Evolutionary conservation across 768 basidiomycete genomes (phyloP).

Genomic region (Neoboletus subvelutipes): DNA sequence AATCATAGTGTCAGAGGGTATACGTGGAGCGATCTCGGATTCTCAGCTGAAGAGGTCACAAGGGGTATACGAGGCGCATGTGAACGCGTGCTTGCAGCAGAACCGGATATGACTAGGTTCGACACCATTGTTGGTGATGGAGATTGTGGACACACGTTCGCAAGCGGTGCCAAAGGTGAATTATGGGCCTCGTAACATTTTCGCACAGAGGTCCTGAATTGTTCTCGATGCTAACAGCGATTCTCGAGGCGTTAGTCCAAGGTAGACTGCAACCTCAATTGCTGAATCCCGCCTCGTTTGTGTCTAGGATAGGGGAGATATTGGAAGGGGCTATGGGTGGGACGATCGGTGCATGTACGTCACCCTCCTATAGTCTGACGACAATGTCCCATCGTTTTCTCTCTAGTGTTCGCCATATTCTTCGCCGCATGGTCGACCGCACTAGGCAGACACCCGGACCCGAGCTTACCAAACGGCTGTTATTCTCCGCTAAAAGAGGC

Average conservation of each 20-base stretch:
- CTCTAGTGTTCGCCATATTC: constrained; percentile 45
- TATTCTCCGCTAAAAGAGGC: constrained; percentile 26
- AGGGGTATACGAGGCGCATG: constrained; percentile 34
- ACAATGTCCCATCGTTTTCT: background rate
- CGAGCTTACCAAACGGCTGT: background rate
- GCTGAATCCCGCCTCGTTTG: constrained; percentile 22
- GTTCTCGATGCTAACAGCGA: constrained; percentile 17
- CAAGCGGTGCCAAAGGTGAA: constrained; percentile 43
- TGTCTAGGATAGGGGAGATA: constrained; percentile 38
- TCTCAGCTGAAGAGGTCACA: constrained; percentile 11
- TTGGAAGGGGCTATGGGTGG: constrained; percentile 54
- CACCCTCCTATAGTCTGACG: constrained; percentile 14
- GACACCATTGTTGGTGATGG: constrained; percentile 66
- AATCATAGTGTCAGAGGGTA: background rate
- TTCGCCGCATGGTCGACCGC: constrained; percentile 38
- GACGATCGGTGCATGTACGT: constrained; percentile 51
- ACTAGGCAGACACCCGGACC: background rate
- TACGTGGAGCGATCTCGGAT: constrained; percentile 10
- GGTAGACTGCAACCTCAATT: constrained; percentile 22
- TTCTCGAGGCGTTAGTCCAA: constrained; percentile 34
- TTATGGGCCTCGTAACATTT: background rate
- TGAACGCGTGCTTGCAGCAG: constrained; percentile 42
- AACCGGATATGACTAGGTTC: constrained; percentile 53
- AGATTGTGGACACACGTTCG: constrained; percentile 60
- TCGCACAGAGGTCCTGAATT: background rate